Conservation (phyloP, 768 basidiomycete genomes). For the Mycena rosella region DNA sequence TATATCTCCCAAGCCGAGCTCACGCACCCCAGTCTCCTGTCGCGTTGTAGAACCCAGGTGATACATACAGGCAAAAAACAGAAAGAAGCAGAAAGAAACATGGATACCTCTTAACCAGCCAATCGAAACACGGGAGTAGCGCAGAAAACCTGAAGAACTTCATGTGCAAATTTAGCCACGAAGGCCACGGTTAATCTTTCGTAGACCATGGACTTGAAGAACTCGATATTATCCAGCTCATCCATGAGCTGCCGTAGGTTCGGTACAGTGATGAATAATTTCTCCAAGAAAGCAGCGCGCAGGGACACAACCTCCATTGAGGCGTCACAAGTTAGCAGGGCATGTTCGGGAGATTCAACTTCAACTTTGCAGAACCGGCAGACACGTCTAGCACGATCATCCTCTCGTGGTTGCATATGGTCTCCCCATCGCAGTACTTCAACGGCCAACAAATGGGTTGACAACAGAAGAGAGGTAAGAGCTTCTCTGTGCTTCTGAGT, state of each 20-base stretch:
- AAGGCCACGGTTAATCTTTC: not conserved
- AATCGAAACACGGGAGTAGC: constrained; percentile 3
- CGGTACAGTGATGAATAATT: not conserved
- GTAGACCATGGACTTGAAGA: constrained; percentile 13
- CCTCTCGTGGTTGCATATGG: constrained; percentile 8
- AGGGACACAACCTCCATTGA: not conserved
- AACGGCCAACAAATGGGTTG: constrained; percentile 23
- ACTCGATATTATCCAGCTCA: not conserved
- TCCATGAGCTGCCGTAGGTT: not conserved
- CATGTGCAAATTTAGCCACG: constrained; percentile 13
- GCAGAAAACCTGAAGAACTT: constrained; percentile 6
- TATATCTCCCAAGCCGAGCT: not conserved
- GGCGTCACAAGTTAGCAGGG: not conserved
- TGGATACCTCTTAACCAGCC: not conserved
- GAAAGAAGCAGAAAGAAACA: not conserved
- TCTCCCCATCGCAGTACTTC: constrained; percentile 15
- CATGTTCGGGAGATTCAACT: constrained; percentile 24
- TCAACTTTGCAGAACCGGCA: constrained; percentile 18
- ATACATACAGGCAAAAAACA: no score
- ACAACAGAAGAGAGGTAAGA: no score
- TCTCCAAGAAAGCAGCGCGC: not conserved
- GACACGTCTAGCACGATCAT: constrained; percentile 3
- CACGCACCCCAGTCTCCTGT: constrained; percentile 1
- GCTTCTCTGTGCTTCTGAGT: no score
- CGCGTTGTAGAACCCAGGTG: no score